Percentiles rank a stretch among this genome's conserved stretches.
Evolutionary conservation across 2,329 filamentous ascomycete species (phyloP).

Genomic region (Penicillium frequentans): DNA sequence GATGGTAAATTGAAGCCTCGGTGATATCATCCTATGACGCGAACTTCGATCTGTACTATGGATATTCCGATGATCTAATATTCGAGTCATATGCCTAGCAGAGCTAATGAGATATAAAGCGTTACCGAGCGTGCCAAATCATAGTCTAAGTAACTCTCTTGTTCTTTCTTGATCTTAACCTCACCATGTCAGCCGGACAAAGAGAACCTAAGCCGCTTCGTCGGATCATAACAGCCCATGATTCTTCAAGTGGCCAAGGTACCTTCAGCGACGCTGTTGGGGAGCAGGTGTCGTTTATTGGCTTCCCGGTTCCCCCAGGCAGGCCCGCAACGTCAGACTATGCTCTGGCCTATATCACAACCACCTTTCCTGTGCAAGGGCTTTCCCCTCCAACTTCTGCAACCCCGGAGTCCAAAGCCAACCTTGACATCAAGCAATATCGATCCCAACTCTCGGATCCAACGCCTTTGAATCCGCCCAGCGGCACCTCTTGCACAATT

Average conservation of each 20-base stretch:
- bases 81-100: background rate
- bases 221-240: background rate
- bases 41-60: background rate
- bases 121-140: background rate
- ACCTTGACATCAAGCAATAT: slow-evolving; percentile 14
- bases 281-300: background rate
- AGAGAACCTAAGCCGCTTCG: background rate
- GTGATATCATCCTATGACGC: background rate
- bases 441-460: background rate
- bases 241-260: background rate
- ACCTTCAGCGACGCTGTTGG: background rate
- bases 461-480: background rate
- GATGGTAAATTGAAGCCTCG: background rate
- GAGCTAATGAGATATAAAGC: background rate
- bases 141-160: background rate
- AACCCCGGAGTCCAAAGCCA: slow-evolving; percentile 10
- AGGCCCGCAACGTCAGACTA: slow-evolving; percentile 12
- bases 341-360: slow-evolving; percentile 13
- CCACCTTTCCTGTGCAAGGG: slow-evolving; percentile 13
- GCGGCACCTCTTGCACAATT: background rate
- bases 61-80: background rate
- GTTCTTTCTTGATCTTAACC: background rate
- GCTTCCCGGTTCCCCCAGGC: background rate
- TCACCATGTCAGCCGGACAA: background rate
- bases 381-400: slow-evolving; percentile 12